Evolutionary conservation across 805 yeast species (phyloP).

Genomic region (Grigorovia yakushimaensis): DNA sequence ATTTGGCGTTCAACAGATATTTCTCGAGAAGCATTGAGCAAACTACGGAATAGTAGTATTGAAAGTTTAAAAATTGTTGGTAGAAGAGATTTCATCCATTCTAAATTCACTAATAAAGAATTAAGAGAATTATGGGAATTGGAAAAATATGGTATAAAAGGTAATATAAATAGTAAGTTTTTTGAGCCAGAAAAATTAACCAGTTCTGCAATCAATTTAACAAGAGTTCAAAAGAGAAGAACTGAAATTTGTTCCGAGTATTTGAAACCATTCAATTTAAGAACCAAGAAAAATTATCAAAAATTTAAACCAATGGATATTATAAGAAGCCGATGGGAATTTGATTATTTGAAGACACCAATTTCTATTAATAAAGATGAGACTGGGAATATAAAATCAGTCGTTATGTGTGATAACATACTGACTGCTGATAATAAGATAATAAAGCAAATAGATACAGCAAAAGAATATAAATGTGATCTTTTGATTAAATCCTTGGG

Average conservation of each 20-base stretch:
- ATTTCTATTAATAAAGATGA: constrained; percentile 33
- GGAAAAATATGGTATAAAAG: constrained; percentile 40
- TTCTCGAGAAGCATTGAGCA: constrained; percentile 44
- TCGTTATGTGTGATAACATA: constrained; percentile 13
- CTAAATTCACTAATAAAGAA: constrained; percentile 89
- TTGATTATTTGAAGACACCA: constrained; percentile 67
- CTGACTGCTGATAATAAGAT: constrained; percentile 18
- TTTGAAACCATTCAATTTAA: constrained; percentile 26
- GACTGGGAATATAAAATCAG: constrained; percentile 31
- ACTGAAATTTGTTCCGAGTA: constrained; percentile 53
- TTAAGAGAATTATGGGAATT: constrained; percentile 72
- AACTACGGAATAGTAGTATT: constrained; percentile 46
- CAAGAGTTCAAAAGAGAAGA: constrained; percentile 55
- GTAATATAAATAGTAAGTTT: constrained; percentile 34
- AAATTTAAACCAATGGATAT: constrained; percentile 10
- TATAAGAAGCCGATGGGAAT: constrained; percentile 42
- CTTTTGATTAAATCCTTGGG: constrained; percentile 77
- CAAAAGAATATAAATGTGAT: constrained; percentile 37
- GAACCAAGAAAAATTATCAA: constrained; percentile 23
- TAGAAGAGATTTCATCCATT: constrained; percentile 73
- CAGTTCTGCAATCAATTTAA: constrained; percentile 23
- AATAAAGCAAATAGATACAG: constrained; percentile 12
- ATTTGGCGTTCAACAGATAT: constrained; percentile 70
- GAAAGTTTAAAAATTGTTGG: constrained; percentile 65
- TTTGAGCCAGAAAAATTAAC: constrained; percentile 19